These are phyloP conservation scores for Monosporozyma yasuniensis DNA, from an alignment of 805 yeast genomes.

Conservation along the genomic window DNA sequence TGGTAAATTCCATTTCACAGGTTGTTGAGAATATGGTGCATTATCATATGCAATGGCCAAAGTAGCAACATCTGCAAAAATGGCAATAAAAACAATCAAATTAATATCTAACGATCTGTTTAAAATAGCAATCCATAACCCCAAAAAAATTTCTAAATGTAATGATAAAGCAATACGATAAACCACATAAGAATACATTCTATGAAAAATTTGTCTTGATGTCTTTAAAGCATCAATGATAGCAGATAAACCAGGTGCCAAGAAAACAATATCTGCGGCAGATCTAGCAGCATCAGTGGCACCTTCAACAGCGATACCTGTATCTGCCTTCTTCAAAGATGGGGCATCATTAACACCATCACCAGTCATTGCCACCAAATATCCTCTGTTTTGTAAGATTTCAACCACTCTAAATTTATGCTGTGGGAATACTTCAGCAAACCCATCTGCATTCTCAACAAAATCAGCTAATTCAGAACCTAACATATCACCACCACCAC, in stretches of 20 bases:
- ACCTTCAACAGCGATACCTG: constrained; percentile 98
- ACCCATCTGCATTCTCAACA: constrained; percentile 96
- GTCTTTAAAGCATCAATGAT: constrained; percentile 91
- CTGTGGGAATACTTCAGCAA: constrained; percentile 98
- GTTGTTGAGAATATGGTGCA: constrained; percentile 88
- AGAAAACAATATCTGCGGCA: constrained; percentile 93
- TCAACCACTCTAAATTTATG: constrained; percentile 94
- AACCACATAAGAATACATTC: constrained; percentile 96
- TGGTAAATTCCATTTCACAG: constrained; percentile 95
- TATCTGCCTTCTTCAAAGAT: constrained; percentile 89
- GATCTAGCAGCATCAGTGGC: constrained; percentile 96
- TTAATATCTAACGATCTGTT: constrained; percentile 81
- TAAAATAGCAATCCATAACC: constrained; percentile 94
- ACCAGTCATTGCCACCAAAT: constrained; percentile 98
- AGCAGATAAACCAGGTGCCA: constrained; percentile 92
- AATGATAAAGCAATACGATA: constrained; percentile 95
- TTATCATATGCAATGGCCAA: constrained; percentile 95
- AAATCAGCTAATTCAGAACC: constrained; percentile 97
- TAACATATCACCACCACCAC: constrained; percentile 93
- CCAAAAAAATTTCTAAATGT: constrained; percentile 90
- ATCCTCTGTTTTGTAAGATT: constrained; percentile 90
- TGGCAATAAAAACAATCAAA: constrained; percentile 91
- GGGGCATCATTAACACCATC: constrained; percentile 99
- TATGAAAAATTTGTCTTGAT: constrained; percentile 95
- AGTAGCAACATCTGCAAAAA: constrained; percentile 96